Conservation (phyloP, 139 green algal species). For the Picochlorum sp. region DNA sequence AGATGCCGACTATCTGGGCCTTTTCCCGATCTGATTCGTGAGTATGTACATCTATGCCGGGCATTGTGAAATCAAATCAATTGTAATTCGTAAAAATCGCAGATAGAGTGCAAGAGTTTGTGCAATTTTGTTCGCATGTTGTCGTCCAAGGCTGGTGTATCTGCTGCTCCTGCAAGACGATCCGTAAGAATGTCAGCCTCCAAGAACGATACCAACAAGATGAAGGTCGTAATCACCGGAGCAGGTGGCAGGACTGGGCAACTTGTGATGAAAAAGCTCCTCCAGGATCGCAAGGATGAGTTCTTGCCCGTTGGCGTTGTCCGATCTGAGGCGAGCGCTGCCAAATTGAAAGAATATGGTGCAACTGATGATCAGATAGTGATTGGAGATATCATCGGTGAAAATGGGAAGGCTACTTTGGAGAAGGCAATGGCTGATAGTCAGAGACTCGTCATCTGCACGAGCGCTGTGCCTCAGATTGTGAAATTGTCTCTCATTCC, state of each 20-base stretch:
- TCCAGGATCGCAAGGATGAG: conserved; percentile 18
- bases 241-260: conserved; percentile 56
- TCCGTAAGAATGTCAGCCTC: background rate
- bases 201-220: background rate
- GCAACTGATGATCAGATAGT: conserved; percentile 26
- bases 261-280: conserved; percentile 60
- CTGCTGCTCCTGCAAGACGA: background rate
- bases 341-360: conserved; percentile 14
- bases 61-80: no score
- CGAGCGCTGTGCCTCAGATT: conserved; percentile 36
- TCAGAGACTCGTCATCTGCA: conserved; percentile 30
- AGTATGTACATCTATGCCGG: no score
- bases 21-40: no score
- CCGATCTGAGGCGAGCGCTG: conserved; percentile 31
- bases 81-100: no score
- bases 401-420: conserved; percentile 16
- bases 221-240: conserved; percentile 60
- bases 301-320: conserved; percentile 44
- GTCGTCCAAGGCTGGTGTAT: no score
- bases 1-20: no score
- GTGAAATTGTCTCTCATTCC: conserved; percentile 25
- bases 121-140: no score
- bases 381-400: conserved; percentile 26
- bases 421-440: conserved; percentile 16
- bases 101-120: no score